Percentiles rank a stretch among this genome's conserved stretches.
These are phyloP conservation scores for Saturnispora saitoi DNA, from an alignment of 805 yeast genomes.

Conservation along the genomic window DNA sequence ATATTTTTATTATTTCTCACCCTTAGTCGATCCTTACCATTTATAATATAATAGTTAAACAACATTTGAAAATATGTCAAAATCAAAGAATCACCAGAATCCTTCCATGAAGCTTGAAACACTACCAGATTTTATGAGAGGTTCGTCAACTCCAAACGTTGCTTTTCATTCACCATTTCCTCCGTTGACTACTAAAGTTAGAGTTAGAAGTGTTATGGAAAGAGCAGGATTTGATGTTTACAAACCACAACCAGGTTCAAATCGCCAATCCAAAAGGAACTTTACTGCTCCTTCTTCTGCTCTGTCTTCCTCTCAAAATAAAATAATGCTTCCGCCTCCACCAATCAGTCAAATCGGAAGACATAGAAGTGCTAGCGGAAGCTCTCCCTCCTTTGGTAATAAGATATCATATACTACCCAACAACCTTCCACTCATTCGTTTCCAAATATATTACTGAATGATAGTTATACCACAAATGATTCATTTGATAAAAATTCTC, in stretches of 20 bases:
- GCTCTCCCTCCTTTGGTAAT: neutral
- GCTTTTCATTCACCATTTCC: constrained; percentile 54
- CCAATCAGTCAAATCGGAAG: neutral
- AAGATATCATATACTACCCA: neutral
- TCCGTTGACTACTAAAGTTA: constrained; percentile 51
- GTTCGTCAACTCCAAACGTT: constrained; percentile 25
- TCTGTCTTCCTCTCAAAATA: neutral
- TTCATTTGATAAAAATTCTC: neutral
- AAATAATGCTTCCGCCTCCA: neutral
- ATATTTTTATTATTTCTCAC: neutral
- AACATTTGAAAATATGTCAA: neutral
- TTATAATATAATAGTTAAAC: neutral
- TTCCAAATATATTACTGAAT: neutral
- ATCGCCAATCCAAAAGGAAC: constrained; percentile 11
- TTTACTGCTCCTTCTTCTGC: neutral
- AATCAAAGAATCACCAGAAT: constrained; percentile 1
- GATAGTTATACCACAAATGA: neutral
- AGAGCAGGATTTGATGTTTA: constrained; percentile 72
- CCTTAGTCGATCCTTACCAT: neutral
- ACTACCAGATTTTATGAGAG: constrained; percentile 28
- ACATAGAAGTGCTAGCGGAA: neutral
- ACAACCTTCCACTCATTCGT: neutral
- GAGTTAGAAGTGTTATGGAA: constrained; percentile 65
- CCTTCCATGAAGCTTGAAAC: constrained; percentile 19
- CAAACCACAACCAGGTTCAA: constrained; percentile 21